Percentiles rank a stretch among this genome's conserved stretches.
Conservation (phyloP, 306 rosid genomes). For the Arachis stenosperma region DNA sequence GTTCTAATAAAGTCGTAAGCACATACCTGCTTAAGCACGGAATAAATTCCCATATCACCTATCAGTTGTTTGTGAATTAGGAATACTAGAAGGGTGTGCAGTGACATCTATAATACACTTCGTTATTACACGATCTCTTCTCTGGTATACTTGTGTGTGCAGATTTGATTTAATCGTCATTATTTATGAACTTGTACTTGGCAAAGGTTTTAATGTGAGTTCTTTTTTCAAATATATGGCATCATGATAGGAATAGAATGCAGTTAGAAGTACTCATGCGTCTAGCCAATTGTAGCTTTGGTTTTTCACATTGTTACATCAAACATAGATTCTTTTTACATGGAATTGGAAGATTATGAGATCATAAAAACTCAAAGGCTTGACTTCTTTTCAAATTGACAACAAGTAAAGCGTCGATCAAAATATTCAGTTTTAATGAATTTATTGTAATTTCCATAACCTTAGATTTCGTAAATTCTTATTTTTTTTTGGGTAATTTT, state of each 20-base stretch:
- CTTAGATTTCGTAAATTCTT: conserved; percentile 8
- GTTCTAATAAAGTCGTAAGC: conserved; percentile 10
- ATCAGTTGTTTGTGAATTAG: conserved; percentile 2
- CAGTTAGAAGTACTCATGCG: background rate
- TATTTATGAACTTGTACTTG: conserved; percentile 11
- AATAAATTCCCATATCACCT: conserved; percentile 16
- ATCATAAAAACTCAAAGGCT: background rate
- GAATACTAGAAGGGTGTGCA: conserved; percentile 17
- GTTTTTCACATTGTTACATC: conserved; percentile 15
- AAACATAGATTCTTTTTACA: background rate
- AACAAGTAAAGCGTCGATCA: conserved; percentile 12
- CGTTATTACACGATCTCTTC: conserved; percentile 1
- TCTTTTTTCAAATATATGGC: background rate
- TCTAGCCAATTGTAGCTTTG: background rate
- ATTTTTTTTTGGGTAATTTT: background rate
- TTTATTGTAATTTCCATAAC: conserved; percentile 9
- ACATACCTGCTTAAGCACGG: conserved; percentile 13
- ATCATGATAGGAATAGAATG: background rate
- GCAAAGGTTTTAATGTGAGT: conserved; percentile 8
- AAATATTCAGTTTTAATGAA: background rate
- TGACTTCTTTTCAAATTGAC: background rate
- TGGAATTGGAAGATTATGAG: conserved; percentile 17
- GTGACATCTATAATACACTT: conserved; percentile 5
- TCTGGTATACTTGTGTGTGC: conserved; percentile 25
- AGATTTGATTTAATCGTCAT: background rate